Evolutionary conservation across 768 basidiomycete species (phyloP).

Genomic region (Inosperma sp.): DNA sequence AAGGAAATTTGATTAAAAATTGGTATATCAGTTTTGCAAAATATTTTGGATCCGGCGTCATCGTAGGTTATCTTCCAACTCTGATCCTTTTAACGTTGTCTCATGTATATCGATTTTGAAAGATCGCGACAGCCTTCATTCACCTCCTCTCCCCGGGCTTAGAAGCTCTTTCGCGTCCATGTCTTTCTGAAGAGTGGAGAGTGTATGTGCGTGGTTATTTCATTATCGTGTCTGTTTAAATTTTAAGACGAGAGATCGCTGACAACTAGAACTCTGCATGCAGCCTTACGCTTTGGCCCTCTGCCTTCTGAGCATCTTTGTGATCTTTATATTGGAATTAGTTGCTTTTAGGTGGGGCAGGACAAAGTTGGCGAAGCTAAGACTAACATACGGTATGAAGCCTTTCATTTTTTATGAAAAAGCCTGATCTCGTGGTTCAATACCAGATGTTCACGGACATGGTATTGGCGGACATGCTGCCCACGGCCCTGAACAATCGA

Average conservation of each 20-base stretch:
- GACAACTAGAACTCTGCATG: conserved; percentile 83
- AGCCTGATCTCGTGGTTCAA: conserved; percentile 33
- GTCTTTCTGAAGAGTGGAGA: conserved; percentile 65
- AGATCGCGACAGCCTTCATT: too few relatives aligned
- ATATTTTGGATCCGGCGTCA: too few relatives aligned
- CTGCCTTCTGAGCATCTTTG: conserved; percentile 77
- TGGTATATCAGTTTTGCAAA: too few relatives aligned
- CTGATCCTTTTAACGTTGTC: too few relatives aligned
- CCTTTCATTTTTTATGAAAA: conserved; percentile 1
- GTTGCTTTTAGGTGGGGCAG: conserved; percentile 85
- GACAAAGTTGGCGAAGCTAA: conserved; percentile 59
- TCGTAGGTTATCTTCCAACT: too few relatives aligned
- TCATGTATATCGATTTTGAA: too few relatives aligned
- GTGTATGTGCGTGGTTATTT: conserved; percentile 42
- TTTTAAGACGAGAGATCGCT: neutral
- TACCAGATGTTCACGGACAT: conserved; percentile 70
- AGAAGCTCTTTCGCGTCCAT: conserved; percentile 64
- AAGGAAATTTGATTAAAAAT: too few relatives aligned
- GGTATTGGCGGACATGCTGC: conserved; percentile 53
- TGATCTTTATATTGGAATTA: conserved; percentile 80
- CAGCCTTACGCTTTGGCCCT: too few relatives aligned
- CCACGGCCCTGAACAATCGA: conserved; percentile 58
- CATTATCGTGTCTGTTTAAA: conserved; percentile 1
- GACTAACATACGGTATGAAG: conserved; percentile 53
- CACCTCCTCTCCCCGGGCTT: too few relatives aligned